Conservation (phyloP, 1,284 basidiomycete genomes). For the Cutaneotrichosporon sp. region DNA sequence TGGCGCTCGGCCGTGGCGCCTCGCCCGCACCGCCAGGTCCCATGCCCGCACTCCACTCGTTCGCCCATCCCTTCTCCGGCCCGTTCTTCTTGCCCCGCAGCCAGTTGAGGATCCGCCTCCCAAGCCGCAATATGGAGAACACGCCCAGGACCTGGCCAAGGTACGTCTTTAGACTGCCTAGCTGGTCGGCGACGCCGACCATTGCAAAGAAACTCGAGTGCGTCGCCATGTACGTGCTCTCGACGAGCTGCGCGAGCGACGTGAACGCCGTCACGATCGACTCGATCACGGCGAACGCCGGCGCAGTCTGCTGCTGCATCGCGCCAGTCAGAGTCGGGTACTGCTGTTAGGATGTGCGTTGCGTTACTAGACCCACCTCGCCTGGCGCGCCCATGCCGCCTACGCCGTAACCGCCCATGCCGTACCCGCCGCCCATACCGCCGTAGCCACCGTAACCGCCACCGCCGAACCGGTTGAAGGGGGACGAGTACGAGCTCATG, state of each 20-base stretch:
- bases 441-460: conserved; percentile 32
- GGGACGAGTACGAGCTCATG: conserved; percentile 22
- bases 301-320: conserved; percentile 81
- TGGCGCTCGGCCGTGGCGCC: conserved; percentile 66
- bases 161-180: conserved; percentile 83
- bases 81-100: conserved; percentile 55
- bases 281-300: conserved; percentile 88
- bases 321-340: conserved; percentile 72
- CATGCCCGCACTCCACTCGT: conserved; percentile 42
- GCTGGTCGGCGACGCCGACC: conserved; percentile 95
- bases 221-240: conserved; percentile 97
- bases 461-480: conserved; percentile 31
- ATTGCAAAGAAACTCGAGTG: conserved; percentile 98
- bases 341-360: conserved; percentile 34
- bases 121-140: conserved; percentile 80
- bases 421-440: conserved; percentile 39
- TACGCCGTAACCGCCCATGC: conserved; percentile 52
- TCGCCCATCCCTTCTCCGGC: conserved; percentile 41
- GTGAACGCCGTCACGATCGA: conserved; percentile 93
- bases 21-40: conserved; percentile 22
- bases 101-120: conserved; percentile 45
- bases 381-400: conserved; percentile 50
- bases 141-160: conserved; percentile 89
- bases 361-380: conserved; percentile 46
- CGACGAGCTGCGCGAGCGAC: conserved; percentile 95